A percentile compares a stretch with the other conserved stretches of the same genome.
These are phyloP conservation scores for Parascedosporium putredinis DNA, from an alignment of 2,329 filamentous ascomycete genomes.

Conservation along the genomic window DNA sequence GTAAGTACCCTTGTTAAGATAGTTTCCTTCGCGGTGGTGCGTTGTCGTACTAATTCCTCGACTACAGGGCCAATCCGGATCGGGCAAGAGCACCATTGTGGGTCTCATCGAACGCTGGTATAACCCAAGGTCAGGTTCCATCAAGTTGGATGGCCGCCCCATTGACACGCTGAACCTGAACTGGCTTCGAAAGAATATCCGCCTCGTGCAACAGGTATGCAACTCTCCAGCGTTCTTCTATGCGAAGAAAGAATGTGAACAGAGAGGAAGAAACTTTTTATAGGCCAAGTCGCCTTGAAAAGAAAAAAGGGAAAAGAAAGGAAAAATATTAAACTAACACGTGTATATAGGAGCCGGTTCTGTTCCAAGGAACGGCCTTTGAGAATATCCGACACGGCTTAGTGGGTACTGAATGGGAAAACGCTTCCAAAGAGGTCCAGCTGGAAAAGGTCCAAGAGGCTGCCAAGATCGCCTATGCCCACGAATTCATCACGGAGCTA, in stretches of 20 bases:
- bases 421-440: conserved; percentile 31
- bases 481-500: conserved; percentile 40
- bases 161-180: conserved; percentile 34
- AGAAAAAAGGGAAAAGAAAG: too few relatives aligned
- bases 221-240: too few relatives aligned
- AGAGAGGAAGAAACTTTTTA: too few relatives aligned
- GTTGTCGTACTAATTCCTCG: too few relatives aligned
- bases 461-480: conserved; percentile 38
- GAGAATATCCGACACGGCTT: conserved; percentile 43
- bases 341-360: conserved; percentile 34
- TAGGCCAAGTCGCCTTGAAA: too few relatives aligned
- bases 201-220: conserved; percentile 36
- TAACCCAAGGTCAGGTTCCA: conserved; percentile 31
- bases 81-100: conserved; percentile 48
- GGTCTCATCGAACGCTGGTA: conserved; percentile 52
- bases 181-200: conserved; percentile 42
- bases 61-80: conserved; percentile 44
- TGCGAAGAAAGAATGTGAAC: too few relatives aligned
- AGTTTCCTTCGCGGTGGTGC: background rate
- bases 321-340: background rate
- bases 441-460: conserved; percentile 32
- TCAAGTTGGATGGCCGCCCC: conserved; percentile 32
- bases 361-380: conserved; percentile 41
- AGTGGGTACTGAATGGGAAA: conserved; percentile 23
- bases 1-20: conserved; percentile 24